phyloP scores from a whole-genome alignment of 768 basidiomycete genomes.

The Panus rudis region DNA sequence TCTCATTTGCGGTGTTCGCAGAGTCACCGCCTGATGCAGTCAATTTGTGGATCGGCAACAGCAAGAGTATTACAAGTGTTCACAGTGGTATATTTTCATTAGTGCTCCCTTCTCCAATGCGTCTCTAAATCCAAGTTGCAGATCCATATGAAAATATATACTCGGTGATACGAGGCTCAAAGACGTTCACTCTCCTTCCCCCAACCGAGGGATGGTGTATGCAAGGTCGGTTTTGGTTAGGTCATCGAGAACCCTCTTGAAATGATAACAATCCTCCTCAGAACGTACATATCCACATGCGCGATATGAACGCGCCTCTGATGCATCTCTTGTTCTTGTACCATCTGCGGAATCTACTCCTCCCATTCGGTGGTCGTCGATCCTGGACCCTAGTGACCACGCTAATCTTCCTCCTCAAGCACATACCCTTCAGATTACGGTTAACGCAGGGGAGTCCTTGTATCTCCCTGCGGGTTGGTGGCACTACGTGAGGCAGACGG shows the following conservation, averaged over 20 bases:
- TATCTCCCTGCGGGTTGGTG: slow-evolving; percentile 95
- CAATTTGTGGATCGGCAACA: slow-evolving; percentile 88
- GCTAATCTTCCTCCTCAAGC: slow-evolving; percentile 43
- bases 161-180: slow-evolving; percentile 75
- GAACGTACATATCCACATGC: slow-evolving; percentile 46
- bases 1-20: slow-evolving; percentile 19
- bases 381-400: slow-evolving; percentile 48
- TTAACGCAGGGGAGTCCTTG: slow-evolving; percentile 69
- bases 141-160: slow-evolving; percentile 95
- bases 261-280: slow-evolving; percentile 39
- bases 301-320: slow-evolving; percentile 39
- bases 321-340: slow-evolving; percentile 21
- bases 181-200: slow-evolving; percentile 80
- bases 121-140: slow-evolving; percentile 18
- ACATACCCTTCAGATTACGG: slow-evolving; percentile 57
- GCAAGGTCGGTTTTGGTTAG: slow-evolving; percentile 43
- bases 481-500: slow-evolving; percentile 79
- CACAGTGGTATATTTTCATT: slow-evolving; percentile 60
- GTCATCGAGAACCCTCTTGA: slow-evolving; percentile 20
- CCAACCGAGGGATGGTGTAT: slow-evolving; percentile 87
- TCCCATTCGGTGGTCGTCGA: slow-evolving; percentile 77
- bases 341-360: slow-evolving; percentile 28
- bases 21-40: slow-evolving; percentile 77
- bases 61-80: slow-evolving; percentile 70
- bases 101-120: slow-evolving; percentile 2